phyloP scores from a whole-genome alignment of 768 basidiomycete species.

The Antrodiella citrinella region DNA sequence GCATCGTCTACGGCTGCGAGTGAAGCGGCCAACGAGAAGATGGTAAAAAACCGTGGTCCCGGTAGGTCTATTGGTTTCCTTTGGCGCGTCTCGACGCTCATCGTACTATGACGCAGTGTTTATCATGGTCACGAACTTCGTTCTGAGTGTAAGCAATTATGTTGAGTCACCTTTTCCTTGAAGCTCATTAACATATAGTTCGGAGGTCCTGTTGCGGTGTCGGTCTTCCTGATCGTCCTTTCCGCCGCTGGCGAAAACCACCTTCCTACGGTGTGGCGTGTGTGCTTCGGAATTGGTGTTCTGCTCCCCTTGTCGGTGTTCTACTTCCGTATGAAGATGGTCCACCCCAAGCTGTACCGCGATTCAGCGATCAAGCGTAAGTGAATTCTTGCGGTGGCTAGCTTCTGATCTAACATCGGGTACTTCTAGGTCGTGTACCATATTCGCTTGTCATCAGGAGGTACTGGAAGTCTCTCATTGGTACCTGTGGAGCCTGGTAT shows the following conservation, averaged over 20 bases:
- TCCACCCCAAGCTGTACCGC: constrained; percentile 56
- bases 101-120: constrained; percentile 37
- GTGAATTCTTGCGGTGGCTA: too few species aligned
- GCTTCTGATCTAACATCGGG: background rate
- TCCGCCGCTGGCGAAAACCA: constrained; percentile 57
- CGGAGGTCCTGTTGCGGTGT: constrained; percentile 58
- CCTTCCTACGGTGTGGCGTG: constrained; percentile 59
- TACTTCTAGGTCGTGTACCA: constrained; percentile 40
- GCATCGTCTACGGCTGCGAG: constrained; percentile 61
- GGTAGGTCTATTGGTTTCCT: constrained; percentile 23
- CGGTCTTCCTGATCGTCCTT: constrained; percentile 60
- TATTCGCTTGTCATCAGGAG: constrained; percentile 50
- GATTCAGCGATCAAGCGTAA: constrained; percentile 58
- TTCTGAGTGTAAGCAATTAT: constrained; percentile 41
- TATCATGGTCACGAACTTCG: constrained; percentile 71
- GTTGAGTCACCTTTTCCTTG: background rate
- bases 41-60: constrained; percentile 50
- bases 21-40: constrained; percentile 69
- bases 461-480: constrained; percentile 64
- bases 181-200: constrained; percentile 29
- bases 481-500: constrained; percentile 68
- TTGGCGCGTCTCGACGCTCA: background rate
- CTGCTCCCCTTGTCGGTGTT: constrained; percentile 60
- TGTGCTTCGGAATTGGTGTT: constrained; percentile 57
- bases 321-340: constrained; percentile 65